phyloP scores from a whole-genome alignment of 768 basidiomycete genomes.

The Sporobolomyces roseus region DNA sequence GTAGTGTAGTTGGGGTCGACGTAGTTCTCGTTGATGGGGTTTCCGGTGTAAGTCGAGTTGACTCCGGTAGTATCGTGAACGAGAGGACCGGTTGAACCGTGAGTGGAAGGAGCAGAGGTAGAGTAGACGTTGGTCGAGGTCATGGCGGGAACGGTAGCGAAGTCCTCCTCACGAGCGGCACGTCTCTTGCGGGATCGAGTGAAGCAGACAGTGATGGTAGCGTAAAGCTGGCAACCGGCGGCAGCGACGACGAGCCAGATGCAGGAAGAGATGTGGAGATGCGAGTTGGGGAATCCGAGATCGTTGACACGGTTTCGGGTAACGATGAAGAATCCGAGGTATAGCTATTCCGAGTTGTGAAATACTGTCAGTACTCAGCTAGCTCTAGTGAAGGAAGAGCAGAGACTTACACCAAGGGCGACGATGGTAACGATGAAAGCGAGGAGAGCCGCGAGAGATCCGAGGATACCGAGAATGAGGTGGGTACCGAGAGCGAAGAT shows the following conservation, averaged over 20 bases:
- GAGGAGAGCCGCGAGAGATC: conserved; percentile 45
- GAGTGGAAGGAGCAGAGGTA: conserved; percentile 4
- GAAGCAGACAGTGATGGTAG: conserved; percentile 30
- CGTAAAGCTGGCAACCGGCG: conserved; percentile 19
- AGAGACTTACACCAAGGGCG: conserved; percentile 46
- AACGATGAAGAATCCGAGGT: conserved; percentile 35
- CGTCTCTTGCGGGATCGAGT: conserved; percentile 26
- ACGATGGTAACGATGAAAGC: conserved; percentile 48
- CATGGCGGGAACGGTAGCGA: conserved; percentile 31
- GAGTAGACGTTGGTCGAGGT: conserved; percentile 8
- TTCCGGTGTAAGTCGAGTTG: background rate
- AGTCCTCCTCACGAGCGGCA: conserved; percentile 12
- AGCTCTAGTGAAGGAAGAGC: background rate
- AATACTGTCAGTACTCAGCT: too few species aligned
- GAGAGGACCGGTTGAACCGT: too few species aligned
- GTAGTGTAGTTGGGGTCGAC: conserved; percentile 3
- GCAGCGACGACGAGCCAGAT: conserved; percentile 40
- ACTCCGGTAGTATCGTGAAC: conserved; percentile 8
- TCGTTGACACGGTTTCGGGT: conserved; percentile 24
- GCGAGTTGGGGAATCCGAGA: conserved; percentile 20
- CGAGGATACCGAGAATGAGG: conserved; percentile 47
- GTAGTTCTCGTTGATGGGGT: background rate
- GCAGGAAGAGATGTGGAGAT: background rate
- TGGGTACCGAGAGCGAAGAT: conserved; percentile 47
- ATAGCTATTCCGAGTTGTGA: conserved; percentile 11